Conservation (phyloP, 106 monocot species). For the Alisma plantagoaquatica region DNA sequence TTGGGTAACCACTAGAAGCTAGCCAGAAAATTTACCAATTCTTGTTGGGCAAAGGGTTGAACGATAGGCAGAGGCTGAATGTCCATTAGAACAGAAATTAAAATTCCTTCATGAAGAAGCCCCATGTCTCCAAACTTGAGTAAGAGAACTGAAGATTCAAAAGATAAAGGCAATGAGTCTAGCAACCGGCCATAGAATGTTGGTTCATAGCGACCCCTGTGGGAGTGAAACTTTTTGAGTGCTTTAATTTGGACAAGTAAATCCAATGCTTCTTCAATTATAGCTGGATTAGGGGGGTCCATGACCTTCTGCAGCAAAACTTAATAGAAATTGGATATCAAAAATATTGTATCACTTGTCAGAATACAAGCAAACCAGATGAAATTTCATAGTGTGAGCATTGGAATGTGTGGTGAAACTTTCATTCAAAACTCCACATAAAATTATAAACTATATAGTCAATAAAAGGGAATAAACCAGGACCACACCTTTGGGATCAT, state of each 20-base stretch:
- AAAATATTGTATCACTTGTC: no score
- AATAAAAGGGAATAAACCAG: neutral
- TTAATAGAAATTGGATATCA: slow-evolving; percentile 11
- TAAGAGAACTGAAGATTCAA: slow-evolving; percentile 62
- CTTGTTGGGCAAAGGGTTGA: slow-evolving; percentile 62
- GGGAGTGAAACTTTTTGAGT: slow-evolving; percentile 28
- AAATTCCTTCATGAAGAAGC: slow-evolving; percentile 47
- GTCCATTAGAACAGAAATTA: slow-evolving; percentile 64
- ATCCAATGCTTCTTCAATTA: slow-evolving; percentile 48
- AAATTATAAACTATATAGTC: neutral
- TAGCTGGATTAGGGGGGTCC: slow-evolving; percentile 47
- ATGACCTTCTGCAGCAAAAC: slow-evolving; percentile 68
- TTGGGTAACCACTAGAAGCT: neutral
- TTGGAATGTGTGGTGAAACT: no score
- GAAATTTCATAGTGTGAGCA: no score
- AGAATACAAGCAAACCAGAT: no score
- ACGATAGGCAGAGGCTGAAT: slow-evolving; percentile 62
- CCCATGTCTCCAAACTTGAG: slow-evolving; percentile 72
- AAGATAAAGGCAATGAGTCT: slow-evolving; percentile 60
- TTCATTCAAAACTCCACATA: no score
- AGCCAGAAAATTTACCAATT: slow-evolving; percentile 64
- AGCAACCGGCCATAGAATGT: slow-evolving; percentile 76
- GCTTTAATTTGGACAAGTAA: slow-evolving; percentile 57
- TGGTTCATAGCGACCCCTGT: slow-evolving; percentile 48
- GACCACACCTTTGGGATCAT: slow-evolving; percentile 64